A percentile compares a stretch with the other conserved stretches of the same genome.
phyloP scores from a whole-genome alignment of 805 yeast species.

The Candida insectalens region DNA sequence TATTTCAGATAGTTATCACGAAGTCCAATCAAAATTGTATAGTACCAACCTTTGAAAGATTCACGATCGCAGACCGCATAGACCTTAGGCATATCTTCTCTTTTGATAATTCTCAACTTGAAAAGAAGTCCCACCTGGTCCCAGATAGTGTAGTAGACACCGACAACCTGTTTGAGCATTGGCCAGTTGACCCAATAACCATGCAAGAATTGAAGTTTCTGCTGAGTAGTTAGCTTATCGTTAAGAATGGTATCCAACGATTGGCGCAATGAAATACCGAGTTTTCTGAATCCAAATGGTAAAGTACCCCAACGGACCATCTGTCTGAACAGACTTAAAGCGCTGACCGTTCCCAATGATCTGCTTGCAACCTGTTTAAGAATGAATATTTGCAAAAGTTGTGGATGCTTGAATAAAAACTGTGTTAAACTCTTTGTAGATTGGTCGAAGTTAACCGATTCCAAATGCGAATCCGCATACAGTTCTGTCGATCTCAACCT shows the following conservation, averaged over 20 bases:
- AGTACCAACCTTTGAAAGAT: slow-evolving; percentile 62
- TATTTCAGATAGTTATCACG: slow-evolving; percentile 39
- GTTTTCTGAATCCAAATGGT: slow-evolving; percentile 43
- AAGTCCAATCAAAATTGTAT: slow-evolving; percentile 48
- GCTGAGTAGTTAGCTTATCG: slow-evolving; percentile 8
- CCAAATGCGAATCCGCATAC: not conserved
- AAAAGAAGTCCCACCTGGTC: slow-evolving; percentile 54
- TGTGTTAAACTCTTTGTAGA: not conserved
- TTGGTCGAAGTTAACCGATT: not conserved
- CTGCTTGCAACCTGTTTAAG: slow-evolving; percentile 4
- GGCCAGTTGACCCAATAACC: slow-evolving; percentile 31
- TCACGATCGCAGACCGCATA: slow-evolving; percentile 38
- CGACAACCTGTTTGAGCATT: slow-evolving; percentile 40
- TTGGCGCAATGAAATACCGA: slow-evolving; percentile 24
- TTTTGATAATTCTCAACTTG: slow-evolving; percentile 39
- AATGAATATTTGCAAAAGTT: not conserved
- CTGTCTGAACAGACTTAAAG: slow-evolving; percentile 52
- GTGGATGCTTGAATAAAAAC: not conserved
- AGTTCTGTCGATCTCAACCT: not conserved
- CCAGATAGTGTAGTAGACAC: slow-evolving; percentile 52
- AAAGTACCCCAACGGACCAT: slow-evolving; percentile 61
- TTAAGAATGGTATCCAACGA: slow-evolving; percentile 12
- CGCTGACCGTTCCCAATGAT: slow-evolving; percentile 18
- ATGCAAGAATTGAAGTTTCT: slow-evolving; percentile 14
- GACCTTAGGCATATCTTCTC: slow-evolving; percentile 18